Evolutionary conservation across 352 stramenopile genomes (phyloP), one percentile per base, ranked within the genome.

Genomic region (Phytopythium montanum): DNA sequence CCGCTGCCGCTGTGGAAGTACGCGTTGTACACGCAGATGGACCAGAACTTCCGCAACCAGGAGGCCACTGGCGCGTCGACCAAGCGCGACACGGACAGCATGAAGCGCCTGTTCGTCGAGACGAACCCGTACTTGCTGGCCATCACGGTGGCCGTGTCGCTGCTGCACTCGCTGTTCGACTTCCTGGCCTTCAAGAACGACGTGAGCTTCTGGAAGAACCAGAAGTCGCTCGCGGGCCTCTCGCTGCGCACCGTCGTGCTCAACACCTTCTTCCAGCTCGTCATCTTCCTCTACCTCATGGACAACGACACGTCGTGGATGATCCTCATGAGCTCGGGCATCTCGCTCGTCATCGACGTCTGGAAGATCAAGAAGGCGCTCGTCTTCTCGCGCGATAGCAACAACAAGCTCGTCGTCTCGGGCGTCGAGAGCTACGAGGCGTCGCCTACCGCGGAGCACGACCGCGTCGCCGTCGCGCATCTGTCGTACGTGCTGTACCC

Each of bases 111-210:
- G 86, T 98, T 99, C 68, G 80, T 97, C 25, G 97, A 99, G 63
- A 99, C 97, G 25, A 99, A 99, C 72, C 89, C 98, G 38, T 98
- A 97, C 48, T 68, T 99, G 51, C 83, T 99, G 21, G 91, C 63
- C 5, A 72, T 99, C 25, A 99, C 97, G 1, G 81, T 99, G 23
- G 56, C 97, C 34, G 97, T 98, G 44, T 98, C 94, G 50, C 75
- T 98, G 26, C 68, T 99, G 42, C 97, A 99, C 80, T 96, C 98
- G 41, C 72, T 99, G 9, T 99, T 99, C 73, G 97, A 99, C 69
- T 98, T 99, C 62, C 63, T 99, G 52, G 98, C 97, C 13, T 99
- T 99, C 73, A 98, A 98, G 71, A 99, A 97, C 67, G 97, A 99
- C 73, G 96, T 99, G 61, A 93, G 88, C 48, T 99, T 99, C 75